These are phyloP conservation scores for Raphanus raphanistrum DNA, from an alignment of 345 rosid genomes.

Conservation along the genomic window DNA sequence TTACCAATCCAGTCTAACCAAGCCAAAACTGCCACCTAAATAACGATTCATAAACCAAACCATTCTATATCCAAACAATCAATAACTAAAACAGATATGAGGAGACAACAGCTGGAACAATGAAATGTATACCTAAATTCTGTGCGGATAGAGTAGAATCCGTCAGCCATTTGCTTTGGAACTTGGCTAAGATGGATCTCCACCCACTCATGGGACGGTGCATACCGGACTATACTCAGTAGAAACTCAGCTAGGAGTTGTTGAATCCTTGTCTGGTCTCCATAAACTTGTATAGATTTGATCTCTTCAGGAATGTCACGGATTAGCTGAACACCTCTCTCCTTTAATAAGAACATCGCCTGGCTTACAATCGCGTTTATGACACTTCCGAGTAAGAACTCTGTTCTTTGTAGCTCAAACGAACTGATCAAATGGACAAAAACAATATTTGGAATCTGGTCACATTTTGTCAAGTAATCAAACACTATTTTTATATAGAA, in stretches of 20 bases:
- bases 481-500: neutral
- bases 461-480: neutral
- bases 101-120: neutral
- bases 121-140: constrained; percentile 69
- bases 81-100: neutral
- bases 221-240: constrained; percentile 77
- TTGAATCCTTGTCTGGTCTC: constrained; percentile 91
- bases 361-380: constrained; percentile 97
- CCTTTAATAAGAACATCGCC: constrained; percentile 74
- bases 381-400: constrained; percentile 79
- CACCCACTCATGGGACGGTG: constrained; percentile 87
- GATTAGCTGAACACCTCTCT: constrained; percentile 79
- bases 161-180: constrained; percentile 58
- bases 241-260: constrained; percentile 89
- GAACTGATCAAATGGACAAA: constrained; percentile 46
- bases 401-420: constrained; percentile 72
- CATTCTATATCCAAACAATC: neutral
- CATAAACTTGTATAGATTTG: constrained; percentile 72
- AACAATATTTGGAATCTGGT: neutral
- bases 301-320: constrained; percentile 96
- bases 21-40: neutral
- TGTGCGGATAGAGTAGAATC: constrained; percentile 46
- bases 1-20: neutral
- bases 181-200: constrained; percentile 78
- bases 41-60: neutral